A percentile compares a stretch with the other conserved stretches of the same genome.
These are phyloP conservation scores for Fragilariopsis cylindrus DNA, from an alignment of 108 stramenopile species.

Conservation along the genomic window DNA sequence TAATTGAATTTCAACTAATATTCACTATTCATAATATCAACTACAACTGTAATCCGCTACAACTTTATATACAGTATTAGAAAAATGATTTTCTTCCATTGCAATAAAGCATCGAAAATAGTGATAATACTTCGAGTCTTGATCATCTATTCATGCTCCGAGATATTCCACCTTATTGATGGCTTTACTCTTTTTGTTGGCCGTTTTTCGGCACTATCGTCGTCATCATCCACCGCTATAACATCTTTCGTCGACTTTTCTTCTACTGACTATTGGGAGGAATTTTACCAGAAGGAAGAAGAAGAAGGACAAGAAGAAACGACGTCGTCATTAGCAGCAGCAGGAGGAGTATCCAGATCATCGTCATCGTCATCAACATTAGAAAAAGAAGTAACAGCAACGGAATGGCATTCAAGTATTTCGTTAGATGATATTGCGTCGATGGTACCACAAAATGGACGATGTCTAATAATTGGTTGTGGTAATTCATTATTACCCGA, in stretches of 20 bases:
- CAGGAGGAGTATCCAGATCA: background rate
- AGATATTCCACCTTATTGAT: no score
- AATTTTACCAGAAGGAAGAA: conserved; percentile 45
- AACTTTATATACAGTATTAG: no score
- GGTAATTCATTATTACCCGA: conserved; percentile 65
- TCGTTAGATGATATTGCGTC: conserved; percentile 48
- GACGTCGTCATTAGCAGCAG: background rate
- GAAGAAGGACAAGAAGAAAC: background rate
- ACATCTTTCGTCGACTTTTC: conserved; percentile 53
- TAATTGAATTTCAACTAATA: no score
- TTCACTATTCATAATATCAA: no score
- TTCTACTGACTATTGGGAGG: conserved; percentile 61
- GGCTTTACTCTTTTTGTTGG: no score
- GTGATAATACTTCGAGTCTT: no score
- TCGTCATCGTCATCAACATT: background rate
- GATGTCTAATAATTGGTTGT: conserved; percentile 56
- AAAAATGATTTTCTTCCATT: no score
- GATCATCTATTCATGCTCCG: no score
- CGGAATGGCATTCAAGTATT: conserved; percentile 78
- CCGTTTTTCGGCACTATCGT: no score
- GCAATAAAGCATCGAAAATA: no score
- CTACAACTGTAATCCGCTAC: no score
- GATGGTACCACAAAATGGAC: conserved; percentile 41
- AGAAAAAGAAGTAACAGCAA: conserved; percentile 16
- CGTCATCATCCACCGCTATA: background rate